phyloP scores from a whole-genome alignment of 2,329 filamentous ascomycete genomes.

The Fusarium incarnatum region DNA sequence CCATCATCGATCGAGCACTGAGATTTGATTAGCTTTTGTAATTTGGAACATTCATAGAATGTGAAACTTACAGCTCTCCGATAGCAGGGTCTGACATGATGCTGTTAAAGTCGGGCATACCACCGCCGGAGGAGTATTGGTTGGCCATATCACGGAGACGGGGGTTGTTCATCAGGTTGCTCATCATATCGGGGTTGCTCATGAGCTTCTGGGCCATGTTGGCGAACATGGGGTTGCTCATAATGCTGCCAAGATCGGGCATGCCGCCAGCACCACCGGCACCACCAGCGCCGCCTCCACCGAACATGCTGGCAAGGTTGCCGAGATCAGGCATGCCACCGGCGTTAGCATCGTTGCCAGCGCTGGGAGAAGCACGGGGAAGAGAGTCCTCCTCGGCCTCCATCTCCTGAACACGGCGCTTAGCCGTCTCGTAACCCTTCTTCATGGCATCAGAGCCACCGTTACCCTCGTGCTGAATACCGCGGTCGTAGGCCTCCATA shows the following conservation, averaged over 20 bases:
- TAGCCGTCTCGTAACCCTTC: conserved; percentile 95
- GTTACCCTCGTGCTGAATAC: conserved; percentile 93
- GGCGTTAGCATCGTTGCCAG: conserved; percentile 61
- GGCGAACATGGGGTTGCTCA: conserved; percentile 98
- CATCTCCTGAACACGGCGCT: conserved; percentile 85
- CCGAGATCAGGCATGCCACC: conserved; percentile 75
- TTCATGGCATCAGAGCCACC: conserved; percentile 98
- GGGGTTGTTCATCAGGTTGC: conserved; percentile 94
- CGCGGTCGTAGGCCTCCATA: conserved; percentile 94
- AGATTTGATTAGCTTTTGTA: conserved; percentile 2
- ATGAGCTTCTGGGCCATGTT: conserved; percentile 97
- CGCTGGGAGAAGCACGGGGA: conserved; percentile 62
- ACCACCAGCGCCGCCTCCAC: conserved; percentile 60
- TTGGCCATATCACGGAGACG: conserved; percentile 87
- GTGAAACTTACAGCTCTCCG: conserved; percentile 84
- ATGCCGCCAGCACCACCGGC: conserved; percentile 78
- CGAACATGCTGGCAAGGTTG: conserved; percentile 78
- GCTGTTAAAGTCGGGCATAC: conserved; percentile 86
- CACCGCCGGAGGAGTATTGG: conserved; percentile 79
- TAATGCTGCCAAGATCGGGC: conserved; percentile 87
- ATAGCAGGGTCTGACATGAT: conserved; percentile 94
- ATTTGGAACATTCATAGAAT: not conserved
- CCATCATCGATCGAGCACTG: conserved; percentile 63
- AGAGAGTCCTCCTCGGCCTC: conserved; percentile 59
- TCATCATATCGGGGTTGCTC: conserved; percentile 94